These are phyloP conservation scores for Rhynchospora pubera DNA, from an alignment of 176 grass and related monocot genomes.

Conservation along the genomic window DNA sequence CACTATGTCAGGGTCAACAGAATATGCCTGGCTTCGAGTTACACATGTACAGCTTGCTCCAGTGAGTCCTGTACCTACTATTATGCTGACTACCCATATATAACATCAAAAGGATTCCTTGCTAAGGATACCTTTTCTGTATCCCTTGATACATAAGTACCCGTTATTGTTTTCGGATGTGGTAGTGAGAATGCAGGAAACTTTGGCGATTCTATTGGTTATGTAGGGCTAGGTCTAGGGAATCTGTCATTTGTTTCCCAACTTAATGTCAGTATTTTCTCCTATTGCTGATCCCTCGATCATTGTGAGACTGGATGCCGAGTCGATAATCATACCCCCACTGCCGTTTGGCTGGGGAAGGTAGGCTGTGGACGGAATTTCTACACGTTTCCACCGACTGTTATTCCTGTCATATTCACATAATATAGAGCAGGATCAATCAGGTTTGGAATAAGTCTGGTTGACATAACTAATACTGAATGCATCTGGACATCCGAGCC, in stretches of 20 bases:
- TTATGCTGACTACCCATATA: too few relatives aligned
- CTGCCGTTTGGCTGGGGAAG: neutral
- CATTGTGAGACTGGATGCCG: neutral
- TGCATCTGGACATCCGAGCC: neutral
- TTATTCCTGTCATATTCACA: neutral
- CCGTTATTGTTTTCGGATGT: too few relatives aligned
- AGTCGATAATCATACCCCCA: neutral
- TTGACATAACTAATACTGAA: neutral
- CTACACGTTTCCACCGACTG: neutral
- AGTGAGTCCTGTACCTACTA: too few relatives aligned
- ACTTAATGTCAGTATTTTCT: neutral
- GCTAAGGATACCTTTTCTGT: too few relatives aligned
- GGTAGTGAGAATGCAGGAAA: too few relatives aligned
- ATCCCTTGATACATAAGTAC: too few relatives aligned
- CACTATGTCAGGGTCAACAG: too few relatives aligned
- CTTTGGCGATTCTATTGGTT: neutral
- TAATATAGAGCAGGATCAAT: neutral
- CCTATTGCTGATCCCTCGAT: neutral
- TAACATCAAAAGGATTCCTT: too few relatives aligned
- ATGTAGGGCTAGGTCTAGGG: neutral
- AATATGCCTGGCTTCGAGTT: too few relatives aligned
- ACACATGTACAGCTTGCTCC: too few relatives aligned
- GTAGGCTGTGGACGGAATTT: neutral
- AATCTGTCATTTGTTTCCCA: neutral
- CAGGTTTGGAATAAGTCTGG: neutral